Conservation (phyloP, 805 yeast species). For the Suhomyces canberraensis region DNA sequence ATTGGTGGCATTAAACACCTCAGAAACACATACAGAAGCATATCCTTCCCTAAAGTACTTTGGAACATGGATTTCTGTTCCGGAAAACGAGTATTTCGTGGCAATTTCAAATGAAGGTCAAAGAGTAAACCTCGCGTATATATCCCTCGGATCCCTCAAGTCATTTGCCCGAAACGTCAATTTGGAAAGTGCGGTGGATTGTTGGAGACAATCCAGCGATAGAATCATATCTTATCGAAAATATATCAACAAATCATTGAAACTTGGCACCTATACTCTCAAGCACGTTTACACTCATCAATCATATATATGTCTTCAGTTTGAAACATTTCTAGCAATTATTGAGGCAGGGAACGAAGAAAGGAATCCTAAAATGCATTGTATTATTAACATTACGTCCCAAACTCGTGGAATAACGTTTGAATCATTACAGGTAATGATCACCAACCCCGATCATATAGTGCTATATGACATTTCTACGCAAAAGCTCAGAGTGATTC, state of each 20-base stretch:
- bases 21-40: background rate
- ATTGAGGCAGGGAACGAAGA: background rate
- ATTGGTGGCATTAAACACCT: background rate
- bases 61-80: conserved; percentile 5
- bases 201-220: conserved; percentile 1
- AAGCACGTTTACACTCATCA: background rate
- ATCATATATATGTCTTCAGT: background rate
- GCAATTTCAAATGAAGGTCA: background rate
- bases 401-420: background rate
- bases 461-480: conserved; percentile 2
- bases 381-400: background rate
- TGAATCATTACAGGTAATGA: conserved; percentile 1
- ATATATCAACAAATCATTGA: background rate
- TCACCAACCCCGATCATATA: conserved; percentile 4
- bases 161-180: background rate
- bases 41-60: conserved; percentile 2
- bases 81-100: conserved; percentile 1
- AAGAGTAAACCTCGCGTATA: background rate
- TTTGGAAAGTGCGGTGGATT: background rate
- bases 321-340: background rate
- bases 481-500: conserved; percentile 4
- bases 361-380: too few species aligned
- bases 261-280: background rate
- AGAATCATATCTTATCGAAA: background rate
- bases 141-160: background rate